These are phyloP conservation scores for barrel medic (Medicago truncatula) DNA, from an alignment of 306 rosid genomes.

Conservation along the genomic window MtrunA17r5.0-ANR NC_053042.1:49551001-49551500, in stretches of 20 bases:
- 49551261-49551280: slow-evolving; percentile 45
- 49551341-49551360: slow-evolving; percentile 29
- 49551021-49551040: slow-evolving; percentile 50
- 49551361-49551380: neutral
- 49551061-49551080: slow-evolving; percentile 59
- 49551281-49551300: slow-evolving; percentile 43
- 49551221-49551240: slow-evolving; percentile 37
- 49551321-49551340: slow-evolving; percentile 5
- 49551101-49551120: slow-evolving; percentile 18
- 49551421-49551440: slow-evolving; percentile 20
- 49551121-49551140: slow-evolving; percentile 12
- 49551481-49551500: neutral
- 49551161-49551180: neutral
- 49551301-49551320: slow-evolving; percentile 15
- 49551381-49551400: slow-evolving; percentile 32
- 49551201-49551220: slow-evolving; percentile 20
- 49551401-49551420: slow-evolving; percentile 18
- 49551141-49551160: neutral
- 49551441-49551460: neutral
- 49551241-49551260: slow-evolving; percentile 30
- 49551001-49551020: slow-evolving; percentile 66
- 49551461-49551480: neutral
- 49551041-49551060: slow-evolving; percentile 66
- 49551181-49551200: slow-evolving; percentile 27
- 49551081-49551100: slow-evolving; percentile 44